phyloP scores from a whole-genome alignment of 148 eudicot genomes.

The Limonium bicolor region DNA sequence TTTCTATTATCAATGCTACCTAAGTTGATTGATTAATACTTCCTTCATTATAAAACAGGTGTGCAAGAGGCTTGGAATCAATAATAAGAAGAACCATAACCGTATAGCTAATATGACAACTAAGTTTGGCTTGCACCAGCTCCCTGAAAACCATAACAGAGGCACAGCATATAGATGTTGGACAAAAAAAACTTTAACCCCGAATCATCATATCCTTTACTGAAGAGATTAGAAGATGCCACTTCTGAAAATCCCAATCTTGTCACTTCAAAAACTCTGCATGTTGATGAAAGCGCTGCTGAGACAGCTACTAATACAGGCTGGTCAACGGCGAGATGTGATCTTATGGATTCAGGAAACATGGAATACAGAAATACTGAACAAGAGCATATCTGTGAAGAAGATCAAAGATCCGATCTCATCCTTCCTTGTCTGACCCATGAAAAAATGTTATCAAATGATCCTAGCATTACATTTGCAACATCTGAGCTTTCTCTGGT shows the following conservation, averaged over 20 bases:
- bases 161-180: slow-evolving; percentile 65
- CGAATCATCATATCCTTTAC: slow-evolving; percentile 21
- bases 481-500: slow-evolving; percentile 18
- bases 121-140: slow-evolving; percentile 65
- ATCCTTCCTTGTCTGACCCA: slow-evolving; percentile 16
- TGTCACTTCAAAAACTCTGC: slow-evolving; percentile 12
- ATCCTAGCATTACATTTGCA: slow-evolving; percentile 13
- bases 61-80: slow-evolving; percentile 79
- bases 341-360: slow-evolving; percentile 10
- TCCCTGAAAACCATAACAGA: slow-evolving; percentile 51
- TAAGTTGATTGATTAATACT: slow-evolving; percentile 2
- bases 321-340: slow-evolving; percentile 15
- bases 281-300: slow-evolving; percentile 11
- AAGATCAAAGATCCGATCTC: slow-evolving; percentile 14
- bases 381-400: slow-evolving; percentile 14
- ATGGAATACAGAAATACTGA: slow-evolving; percentile 17
- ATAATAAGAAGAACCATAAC: slow-evolving; percentile 45
- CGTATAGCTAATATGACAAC: slow-evolving; percentile 37
- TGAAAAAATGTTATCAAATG: slow-evolving; percentile 8
- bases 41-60: slow-evolving; percentile 20
- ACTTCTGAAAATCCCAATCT: slow-evolving; percentile 16
- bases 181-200: slow-evolving; percentile 51
- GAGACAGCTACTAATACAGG: slow-evolving; percentile 15
- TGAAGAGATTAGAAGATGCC: slow-evolving; percentile 16
- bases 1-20: background rate